These are phyloP conservation scores for Backusella circina DNA, from an alignment of 192 early-diverging fungal genomes.

Conservation along the genomic window DNA sequence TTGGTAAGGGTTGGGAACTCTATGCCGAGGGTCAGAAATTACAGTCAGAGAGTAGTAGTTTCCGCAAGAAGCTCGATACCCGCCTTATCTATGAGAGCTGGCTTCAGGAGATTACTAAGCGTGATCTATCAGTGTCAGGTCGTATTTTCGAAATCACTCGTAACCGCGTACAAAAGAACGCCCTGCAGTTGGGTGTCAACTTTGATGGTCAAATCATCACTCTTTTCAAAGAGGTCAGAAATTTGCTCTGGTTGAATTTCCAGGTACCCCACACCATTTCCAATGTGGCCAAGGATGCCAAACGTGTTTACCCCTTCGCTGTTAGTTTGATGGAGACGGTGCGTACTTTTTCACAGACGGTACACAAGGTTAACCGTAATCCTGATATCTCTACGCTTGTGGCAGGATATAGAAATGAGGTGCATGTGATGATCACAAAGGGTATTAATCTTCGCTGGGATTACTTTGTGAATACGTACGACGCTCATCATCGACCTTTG, in stretches of 20 bases:
- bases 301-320: conserved; percentile 97
- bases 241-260: conserved; percentile 94
- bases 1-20: conserved; percentile 95
- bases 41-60: conserved; percentile 80
- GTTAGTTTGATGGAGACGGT: conserved; percentile 95
- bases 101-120: conserved; percentile 77
- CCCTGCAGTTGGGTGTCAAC: conserved; percentile 82
- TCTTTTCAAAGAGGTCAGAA: conserved; percentile 98
- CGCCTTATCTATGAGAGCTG: conserved; percentile 88
- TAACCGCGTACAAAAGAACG: conserved; percentile 68
- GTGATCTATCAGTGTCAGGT: conserved; percentile 81
- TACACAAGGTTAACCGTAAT: conserved; percentile 74
- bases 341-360: conserved; percentile 86
- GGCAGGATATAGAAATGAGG: conserved; percentile 93
- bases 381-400: conserved; percentile 75
- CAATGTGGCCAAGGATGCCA: conserved; percentile 92
- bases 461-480: conserved; percentile 84
- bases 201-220: conserved; percentile 95
- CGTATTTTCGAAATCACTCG: conserved; percentile 87
- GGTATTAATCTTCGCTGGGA: conserved; percentile 89
- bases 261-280: conserved; percentile 88
- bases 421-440: conserved; percentile 79
- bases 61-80: conserved; percentile 94
- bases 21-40: conserved; percentile 97
- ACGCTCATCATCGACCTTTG: conserved; percentile 39